Evolutionary conservation across 2,329 filamentous ascomycete species (phyloP), one percentile per base, ranked within the genome.

Genomic region (Hymenoscyphus fraxineus): DNA sequence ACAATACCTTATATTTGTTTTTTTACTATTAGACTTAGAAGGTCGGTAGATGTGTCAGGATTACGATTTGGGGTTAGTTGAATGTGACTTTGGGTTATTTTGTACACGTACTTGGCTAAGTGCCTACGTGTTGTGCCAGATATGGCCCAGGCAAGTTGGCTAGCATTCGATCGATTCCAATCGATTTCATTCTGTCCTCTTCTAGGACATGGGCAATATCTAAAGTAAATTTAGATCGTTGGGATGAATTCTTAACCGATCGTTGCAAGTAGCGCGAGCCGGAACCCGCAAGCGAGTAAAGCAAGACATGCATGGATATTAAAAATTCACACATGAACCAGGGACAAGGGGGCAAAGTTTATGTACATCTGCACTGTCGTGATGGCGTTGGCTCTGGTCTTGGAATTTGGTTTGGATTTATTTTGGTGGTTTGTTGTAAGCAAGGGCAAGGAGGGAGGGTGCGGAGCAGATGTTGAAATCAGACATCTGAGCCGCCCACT

Each of bases 151-250:
- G 27, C 27, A 27, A 27, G 27, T 27, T 27, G 27, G 27, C 27
- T 27, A 27, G 27, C 27, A 27, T 27, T 27, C 3, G 3, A 27
- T 27, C 27, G 27, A 27, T 27, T 27, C 27, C 27, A 3, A 27
- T 27, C 27, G 27, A 27, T 27, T 27, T 27, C 27, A 3, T 27
- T 27, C 35, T 35, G 35, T 9, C 35, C 35, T 35, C 35, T 35
- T 5, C 9, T 6, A 10, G 35, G 35, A 54, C 12, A 54, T 22
- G 19, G 47, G 19, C 22, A 54, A 13, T 54, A 54, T 27, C 19
- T 12, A 51, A 54, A 54, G 47, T 54, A 54, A 54, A 54, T 54
- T 54, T 54, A 54, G 47, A 13, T 54, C 19, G 47, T 22, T 22
- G 27, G 44, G 44, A 51, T 51, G n/a, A 10, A 51, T 3, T 22